Base-by-base conservation (phyloP, 2,329 filamentous ascomycete genomes). In the Cladosporium sp. region DNA sequence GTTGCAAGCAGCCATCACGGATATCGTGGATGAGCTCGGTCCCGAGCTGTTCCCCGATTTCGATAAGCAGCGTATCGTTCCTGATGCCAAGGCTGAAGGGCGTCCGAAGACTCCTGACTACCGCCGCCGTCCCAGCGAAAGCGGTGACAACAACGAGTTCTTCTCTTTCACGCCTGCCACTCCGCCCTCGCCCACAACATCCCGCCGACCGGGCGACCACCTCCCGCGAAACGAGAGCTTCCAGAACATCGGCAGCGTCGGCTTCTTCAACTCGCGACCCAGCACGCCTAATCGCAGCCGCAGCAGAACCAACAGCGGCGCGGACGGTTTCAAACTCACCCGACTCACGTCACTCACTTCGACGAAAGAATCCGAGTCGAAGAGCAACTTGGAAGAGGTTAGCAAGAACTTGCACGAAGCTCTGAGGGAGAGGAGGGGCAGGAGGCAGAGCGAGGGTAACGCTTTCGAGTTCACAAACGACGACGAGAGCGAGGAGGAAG, bases 11-110 rank as follows among this genome's bases (percentile, higher is more conserved):
- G 82, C 93, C 65, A 90, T 98, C 37, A 95, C 91, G 1, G 83
- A 93, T 3, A 78, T 95, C 43, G 95, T 98, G 77, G 97, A 98
- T 71, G 89, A 87, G 14, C 83, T 98, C 10, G 93, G 93, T 0
- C 93, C 93, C 0, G 91, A 97, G 67, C 85, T 98, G 75, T 98
- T 95, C 73, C 86, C 90, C n/a, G 93, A 98, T 73, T 98, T 95
- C 66, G 88, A 93, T 62, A 80, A 84, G 57, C 79, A 82, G 10
- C 82, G 89, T 33, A 80, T 93, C 53, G 74, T 92, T 31, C 74
- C 77, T 3, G 81, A 84, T 57, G 73, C 79, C 3, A 61, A 68
- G 46, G 58, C 58, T 35, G 57, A 63, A 3, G 56, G 60, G 53
- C 53, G 59, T 43, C 61, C 65, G 8, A 8, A 31, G 8, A 48